These are phyloP conservation scores for Fusarium pseudocircinatum DNA, from an alignment of 2,329 filamentous ascomycete genomes.

Conservation along the genomic window DNA sequence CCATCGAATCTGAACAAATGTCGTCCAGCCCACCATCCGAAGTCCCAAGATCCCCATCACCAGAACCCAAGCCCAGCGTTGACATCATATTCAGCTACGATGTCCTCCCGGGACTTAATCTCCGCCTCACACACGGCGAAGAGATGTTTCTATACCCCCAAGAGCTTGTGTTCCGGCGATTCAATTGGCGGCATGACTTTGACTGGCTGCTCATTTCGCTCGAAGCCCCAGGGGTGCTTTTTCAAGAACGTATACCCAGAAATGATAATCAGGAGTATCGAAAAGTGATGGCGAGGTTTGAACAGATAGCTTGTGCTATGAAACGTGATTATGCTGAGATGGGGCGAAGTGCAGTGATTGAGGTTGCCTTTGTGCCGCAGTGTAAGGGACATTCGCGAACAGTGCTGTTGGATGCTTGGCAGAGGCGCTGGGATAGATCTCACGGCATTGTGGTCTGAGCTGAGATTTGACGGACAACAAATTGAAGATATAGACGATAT, in stretches of 20 bases:
- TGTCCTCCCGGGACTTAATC: not conserved
- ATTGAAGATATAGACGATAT: not conserved
- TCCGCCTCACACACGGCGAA: rapidly evolving
- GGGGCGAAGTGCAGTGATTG: not conserved
- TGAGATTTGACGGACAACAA: too few species aligned
- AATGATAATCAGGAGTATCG: not conserved
- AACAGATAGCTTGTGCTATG: not conserved
- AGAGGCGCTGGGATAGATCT: not conserved
- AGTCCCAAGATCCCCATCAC: not conserved
- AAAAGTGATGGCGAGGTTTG: not conserved
- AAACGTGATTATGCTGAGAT: not conserved
- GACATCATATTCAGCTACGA: conserved; percentile 2
- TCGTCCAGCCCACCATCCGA: rapidly evolving
- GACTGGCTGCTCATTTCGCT: not conserved
- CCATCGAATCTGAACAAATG: not conserved
- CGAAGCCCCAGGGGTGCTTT: not conserved
- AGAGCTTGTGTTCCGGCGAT: not conserved
- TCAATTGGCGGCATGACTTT: not conserved
- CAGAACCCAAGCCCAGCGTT: not conserved
- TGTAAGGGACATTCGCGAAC: not conserved
- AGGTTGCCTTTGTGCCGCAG: not conserved
- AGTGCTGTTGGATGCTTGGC: not conserved
- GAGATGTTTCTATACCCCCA: not conserved
- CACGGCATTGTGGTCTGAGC: not conserved
- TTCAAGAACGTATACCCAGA: not conserved